These are phyloP conservation scores for Silybum marianum DNA, from an alignment of 129 eudicot species.

Conservation along the genomic window DNA sequence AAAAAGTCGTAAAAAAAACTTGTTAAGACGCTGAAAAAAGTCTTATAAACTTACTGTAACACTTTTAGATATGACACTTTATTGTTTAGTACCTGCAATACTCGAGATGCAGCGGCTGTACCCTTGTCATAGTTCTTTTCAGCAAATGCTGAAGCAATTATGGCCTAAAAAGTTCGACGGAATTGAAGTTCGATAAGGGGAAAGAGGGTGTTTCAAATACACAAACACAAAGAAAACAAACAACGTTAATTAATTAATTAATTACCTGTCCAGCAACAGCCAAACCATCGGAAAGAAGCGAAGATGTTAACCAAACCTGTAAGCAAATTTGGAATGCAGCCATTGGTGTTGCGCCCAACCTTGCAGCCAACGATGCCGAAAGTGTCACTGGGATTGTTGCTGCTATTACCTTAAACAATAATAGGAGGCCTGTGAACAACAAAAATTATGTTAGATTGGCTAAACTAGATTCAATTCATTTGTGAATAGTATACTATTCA, in stretches of 20 bases:
- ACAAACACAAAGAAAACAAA: not conserved
- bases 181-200: too few relatives aligned
- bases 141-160: constrained; percentile 82
- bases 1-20: too few relatives aligned
- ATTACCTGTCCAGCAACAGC: constrained; percentile 71
- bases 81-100: constrained; percentile 55
- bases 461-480: not conserved
- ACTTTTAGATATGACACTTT: not conserved
- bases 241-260: not conserved
- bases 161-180: constrained; percentile 54
- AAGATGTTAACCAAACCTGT: constrained; percentile 63
- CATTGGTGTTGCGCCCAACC: constrained; percentile 61
- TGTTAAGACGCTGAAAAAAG: too few relatives aligned
- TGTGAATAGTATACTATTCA: not conserved
- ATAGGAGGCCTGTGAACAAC: constrained; percentile 37
- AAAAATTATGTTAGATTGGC: not conserved
- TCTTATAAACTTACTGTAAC: not conserved
- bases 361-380: constrained; percentile 69
- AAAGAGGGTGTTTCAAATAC: not conserved
- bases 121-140: constrained; percentile 79
- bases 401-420: constrained; percentile 59
- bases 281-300: constrained; percentile 62
- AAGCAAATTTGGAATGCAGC: constrained; percentile 64
- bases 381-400: constrained; percentile 66
- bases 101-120: constrained; percentile 68